phyloP scores from a whole-genome alignment of 2,329 filamentous ascomycete species.

The Penicillium corylophilum region DNA sequence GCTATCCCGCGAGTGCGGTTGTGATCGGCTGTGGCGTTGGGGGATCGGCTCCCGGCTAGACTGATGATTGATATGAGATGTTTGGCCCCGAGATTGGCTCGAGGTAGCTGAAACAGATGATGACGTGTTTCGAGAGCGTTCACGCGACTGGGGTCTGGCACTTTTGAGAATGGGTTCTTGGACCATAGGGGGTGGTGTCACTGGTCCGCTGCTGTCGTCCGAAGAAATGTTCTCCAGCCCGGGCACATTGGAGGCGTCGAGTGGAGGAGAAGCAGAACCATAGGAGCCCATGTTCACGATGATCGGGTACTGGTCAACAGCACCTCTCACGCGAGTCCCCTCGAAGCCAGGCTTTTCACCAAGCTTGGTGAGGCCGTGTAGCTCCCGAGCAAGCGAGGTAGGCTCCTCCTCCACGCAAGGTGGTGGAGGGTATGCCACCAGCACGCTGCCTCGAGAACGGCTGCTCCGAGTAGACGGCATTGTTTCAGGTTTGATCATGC shows the following conservation, averaged over 20 bases:
- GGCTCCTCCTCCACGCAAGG: constrained; percentile 48
- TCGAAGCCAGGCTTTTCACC: constrained; percentile 33
- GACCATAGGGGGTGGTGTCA: constrained; percentile 19
- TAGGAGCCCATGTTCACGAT: constrained; percentile 35
- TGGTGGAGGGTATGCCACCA: constrained; percentile 42
- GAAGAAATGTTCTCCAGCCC: constrained; percentile 27
- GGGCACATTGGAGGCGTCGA: constrained; percentile 16
- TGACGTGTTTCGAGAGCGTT: neutral
- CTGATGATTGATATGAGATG: constrained; percentile 6
- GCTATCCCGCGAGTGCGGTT: constrained; percentile 2
- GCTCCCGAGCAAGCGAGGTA: constrained; percentile 43
- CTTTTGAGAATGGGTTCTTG: constrained; percentile 17
- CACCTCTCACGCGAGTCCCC: constrained; percentile 37
- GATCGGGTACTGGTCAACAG: constrained; percentile 47
- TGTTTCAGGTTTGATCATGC: constrained; percentile 12
- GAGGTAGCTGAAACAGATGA: constrained; percentile 4
- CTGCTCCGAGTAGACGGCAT: constrained; percentile 23
- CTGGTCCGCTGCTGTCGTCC: constrained; percentile 27
- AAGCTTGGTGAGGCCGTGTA: constrained; percentile 31
- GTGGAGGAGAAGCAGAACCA: constrained; percentile 8
- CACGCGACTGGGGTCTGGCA: neutral
- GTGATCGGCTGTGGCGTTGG: constrained; percentile 3
- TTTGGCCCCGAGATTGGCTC: constrained; percentile 12
- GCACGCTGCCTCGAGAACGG: constrained; percentile 11
- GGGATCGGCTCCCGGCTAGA: neutral